phyloP scores from a whole-genome alignment of 1,284 basidiomycete species.

The Sanghuangporus weigelae region DNA sequence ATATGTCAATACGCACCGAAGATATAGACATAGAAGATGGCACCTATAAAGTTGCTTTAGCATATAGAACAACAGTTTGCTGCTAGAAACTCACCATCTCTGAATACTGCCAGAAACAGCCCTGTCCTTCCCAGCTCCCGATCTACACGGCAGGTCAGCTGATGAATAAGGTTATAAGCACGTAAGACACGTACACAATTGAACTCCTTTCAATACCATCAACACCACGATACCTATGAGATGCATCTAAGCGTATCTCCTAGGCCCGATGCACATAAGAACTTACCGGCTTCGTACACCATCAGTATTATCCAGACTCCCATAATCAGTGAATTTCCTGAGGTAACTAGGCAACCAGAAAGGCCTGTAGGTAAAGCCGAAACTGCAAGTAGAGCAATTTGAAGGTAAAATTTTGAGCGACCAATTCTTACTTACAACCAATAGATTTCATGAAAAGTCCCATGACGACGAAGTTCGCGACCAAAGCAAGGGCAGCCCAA shows the following conservation, averaged over 20 bases:
- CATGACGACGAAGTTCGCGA: not conserved
- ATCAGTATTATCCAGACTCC: constrained; percentile 6
- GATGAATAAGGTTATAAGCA: not conserved
- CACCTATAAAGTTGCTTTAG: not conserved
- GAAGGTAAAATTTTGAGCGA: not conserved
- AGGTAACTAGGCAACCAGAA: constrained; percentile 1
- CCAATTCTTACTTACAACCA: not conserved
- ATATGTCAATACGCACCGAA: not conserved
- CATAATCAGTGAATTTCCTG: not conserved
- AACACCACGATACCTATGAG: not conserved
- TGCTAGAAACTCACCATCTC: not conserved
- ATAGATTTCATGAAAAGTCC: constrained; percentile 4
- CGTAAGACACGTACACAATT: not conserved
- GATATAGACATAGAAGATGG: constrained; percentile 8
- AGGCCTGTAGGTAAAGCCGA: not conserved
- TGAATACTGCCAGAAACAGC: not conserved
- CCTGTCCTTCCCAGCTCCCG: not conserved
- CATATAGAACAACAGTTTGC: not conserved
- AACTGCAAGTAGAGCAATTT: not conserved
- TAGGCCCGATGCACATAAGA: too few species aligned
- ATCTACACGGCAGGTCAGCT: not conserved
- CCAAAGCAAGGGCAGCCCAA: not conserved
- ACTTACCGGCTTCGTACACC: constrained; percentile 7
- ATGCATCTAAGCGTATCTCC: not conserved
- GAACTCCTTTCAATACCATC: not conserved